Conservation (phyloP, 495 filamentous ascomycete species). For the Penicillium malachiteum region DNA sequence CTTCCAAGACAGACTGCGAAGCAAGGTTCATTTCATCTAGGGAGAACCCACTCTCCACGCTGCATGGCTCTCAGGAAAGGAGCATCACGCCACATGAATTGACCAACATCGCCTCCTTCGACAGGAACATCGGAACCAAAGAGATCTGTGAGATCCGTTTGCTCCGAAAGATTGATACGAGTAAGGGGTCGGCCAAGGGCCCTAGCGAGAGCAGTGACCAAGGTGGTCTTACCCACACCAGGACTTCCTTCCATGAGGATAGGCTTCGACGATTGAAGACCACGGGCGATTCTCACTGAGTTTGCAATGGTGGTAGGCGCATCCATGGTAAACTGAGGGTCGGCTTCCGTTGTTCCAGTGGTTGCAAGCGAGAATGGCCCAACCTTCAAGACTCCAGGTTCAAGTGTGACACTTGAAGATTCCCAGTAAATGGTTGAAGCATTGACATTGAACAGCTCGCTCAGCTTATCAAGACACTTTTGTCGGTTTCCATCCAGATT, state of each 20-base stretch:
- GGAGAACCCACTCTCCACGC: slow-evolving; percentile 89
- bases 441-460: slow-evolving; percentile 62
- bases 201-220: slow-evolving; percentile 78
- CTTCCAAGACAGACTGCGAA: slow-evolving; percentile 95
- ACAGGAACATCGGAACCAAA: slow-evolving; percentile 97
- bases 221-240: slow-evolving; percentile 94
- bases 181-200: slow-evolving; percentile 77
- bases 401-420: slow-evolving; percentile 47
- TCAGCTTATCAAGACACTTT: slow-evolving; percentile 70
- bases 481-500: slow-evolving; percentile 61
- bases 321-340: slow-evolving; percentile 71
- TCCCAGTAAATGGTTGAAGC: slow-evolving; percentile 61
- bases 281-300: slow-evolving; percentile 83
- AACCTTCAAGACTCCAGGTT: slow-evolving; percentile 53
- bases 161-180: slow-evolving; percentile 94
- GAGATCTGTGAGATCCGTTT: slow-evolving; percentile 94
- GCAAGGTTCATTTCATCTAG: slow-evolving; percentile 99
- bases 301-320: slow-evolving; percentile 89
- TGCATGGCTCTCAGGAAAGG: slow-evolving; percentile 97
- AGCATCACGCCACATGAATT: slow-evolving; percentile 92
- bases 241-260: slow-evolving; percentile 94
- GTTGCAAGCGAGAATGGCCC: slow-evolving; percentile 72
- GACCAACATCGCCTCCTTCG: slow-evolving; percentile 80
- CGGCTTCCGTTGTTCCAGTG: slow-evolving; percentile 41
- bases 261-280: slow-evolving; percentile 85